phyloP scores from a whole-genome alignment of 306 rosid genomes.

The Gynostemma pentaphyllum region DNA sequence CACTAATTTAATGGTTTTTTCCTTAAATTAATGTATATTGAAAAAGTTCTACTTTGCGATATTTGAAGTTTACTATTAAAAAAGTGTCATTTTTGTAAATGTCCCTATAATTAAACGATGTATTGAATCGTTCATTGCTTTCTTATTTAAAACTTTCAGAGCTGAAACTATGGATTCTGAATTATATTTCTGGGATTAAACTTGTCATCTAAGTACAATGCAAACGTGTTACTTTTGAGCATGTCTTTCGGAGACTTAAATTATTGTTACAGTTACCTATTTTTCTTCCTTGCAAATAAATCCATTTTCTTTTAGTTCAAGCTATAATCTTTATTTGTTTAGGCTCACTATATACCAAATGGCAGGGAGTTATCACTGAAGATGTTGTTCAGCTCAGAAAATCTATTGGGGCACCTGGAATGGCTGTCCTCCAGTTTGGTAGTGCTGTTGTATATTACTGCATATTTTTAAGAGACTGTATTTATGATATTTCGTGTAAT shows the following conservation, averaged over 20 bases:
- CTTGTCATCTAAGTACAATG: no score
- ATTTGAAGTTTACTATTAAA: no score
- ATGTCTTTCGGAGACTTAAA: background rate
- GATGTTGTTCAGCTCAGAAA: constrained; percentile 82
- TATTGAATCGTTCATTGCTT: no score
- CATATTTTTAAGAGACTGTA: constrained; percentile 4
- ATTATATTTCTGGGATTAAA: background rate
- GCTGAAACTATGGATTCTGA: background rate
- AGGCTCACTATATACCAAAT: background rate
- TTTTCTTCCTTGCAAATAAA: background rate
- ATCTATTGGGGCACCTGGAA: constrained; percentile 92
- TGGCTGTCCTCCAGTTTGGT: constrained; percentile 99
- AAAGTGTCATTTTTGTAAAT: no score
- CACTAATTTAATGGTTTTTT: no score
- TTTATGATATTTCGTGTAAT: constrained; percentile 3
- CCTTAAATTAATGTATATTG: no score
- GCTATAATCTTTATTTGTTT: background rate
- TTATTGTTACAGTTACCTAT: background rate
- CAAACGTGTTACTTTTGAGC: background rate
- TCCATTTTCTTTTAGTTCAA: background rate
- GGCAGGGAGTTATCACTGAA: constrained; percentile 91
- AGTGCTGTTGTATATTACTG: constrained; percentile 9
- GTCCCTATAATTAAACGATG: no score
- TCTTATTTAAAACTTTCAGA: background rate
- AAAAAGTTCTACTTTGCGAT: no score